A percentile compares a stretch with the other conserved stretches of the same genome.
These are phyloP conservation scores for Pascua guehoae DNA, from an alignment of 1,284 basidiomycete species.

Conservation along the genomic window DNA sequence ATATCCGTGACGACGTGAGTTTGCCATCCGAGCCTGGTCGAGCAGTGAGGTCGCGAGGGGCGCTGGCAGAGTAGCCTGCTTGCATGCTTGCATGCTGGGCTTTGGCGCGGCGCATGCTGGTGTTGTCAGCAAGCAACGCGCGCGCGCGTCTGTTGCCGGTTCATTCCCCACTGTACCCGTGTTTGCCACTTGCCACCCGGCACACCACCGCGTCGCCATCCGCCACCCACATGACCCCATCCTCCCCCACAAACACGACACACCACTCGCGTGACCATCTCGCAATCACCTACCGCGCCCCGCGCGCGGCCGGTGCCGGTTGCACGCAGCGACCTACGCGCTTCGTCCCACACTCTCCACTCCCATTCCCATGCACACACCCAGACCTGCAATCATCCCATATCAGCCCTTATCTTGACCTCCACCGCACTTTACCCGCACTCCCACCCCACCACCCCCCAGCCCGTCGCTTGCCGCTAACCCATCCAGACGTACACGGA, in stretches of 20 bases:
- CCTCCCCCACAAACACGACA: background rate
- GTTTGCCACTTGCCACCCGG: background rate
- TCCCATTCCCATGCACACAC: background rate
- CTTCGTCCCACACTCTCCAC: background rate
- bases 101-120: background rate
- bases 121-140: background rate
- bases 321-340: background rate
- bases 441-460: conserved; percentile 2
- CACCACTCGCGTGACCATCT: background rate
- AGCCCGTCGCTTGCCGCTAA: conserved; percentile 50
- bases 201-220: background rate
- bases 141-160: background rate
- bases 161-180: background rate
- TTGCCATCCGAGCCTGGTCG: background rate
- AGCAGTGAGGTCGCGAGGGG: too few relatives aligned
- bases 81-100: background rate
- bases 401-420: background rate
- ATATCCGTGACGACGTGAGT: conserved; percentile 50
- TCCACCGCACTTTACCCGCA: background rate
- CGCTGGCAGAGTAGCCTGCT: background rate
- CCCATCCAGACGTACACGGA: conserved; percentile 85
- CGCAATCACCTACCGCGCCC: too few relatives aligned
- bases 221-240: background rate
- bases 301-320: too few relatives aligned
- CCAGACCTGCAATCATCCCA: background rate